These are phyloP conservation scores for Gossypium longicalyx DNA, from an alignment of 345 rosid genomes.

Conservation along the genomic window DNA sequence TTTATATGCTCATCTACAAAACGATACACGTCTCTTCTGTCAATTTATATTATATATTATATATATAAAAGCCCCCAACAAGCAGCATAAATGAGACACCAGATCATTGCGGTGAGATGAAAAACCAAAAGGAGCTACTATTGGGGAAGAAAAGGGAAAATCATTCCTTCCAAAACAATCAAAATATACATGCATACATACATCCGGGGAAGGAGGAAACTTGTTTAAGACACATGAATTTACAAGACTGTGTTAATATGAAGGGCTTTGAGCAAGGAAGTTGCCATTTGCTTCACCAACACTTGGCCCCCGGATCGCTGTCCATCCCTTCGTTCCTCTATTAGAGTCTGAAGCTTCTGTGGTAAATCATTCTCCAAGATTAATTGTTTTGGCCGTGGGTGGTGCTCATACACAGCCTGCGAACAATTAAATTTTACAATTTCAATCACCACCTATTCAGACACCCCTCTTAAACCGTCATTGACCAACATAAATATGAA, in stretches of 20 bases:
- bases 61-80: background rate
- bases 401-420: constrained; percentile 98
- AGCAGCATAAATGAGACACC: background rate
- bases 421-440: background rate
- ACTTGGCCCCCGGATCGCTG: constrained; percentile 97
- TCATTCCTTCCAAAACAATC: constrained; percentile 14
- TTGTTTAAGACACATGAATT: constrained; percentile 17
- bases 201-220: background rate
- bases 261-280: constrained; percentile 90
- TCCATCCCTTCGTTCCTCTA: constrained; percentile 95
- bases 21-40: background rate
- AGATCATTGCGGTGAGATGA: background rate
- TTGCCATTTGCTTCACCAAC: constrained; percentile 95
- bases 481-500: no score
- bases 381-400: constrained; percentile 92
- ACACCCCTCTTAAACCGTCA: background rate
- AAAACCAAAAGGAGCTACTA: background rate
- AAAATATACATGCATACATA: constrained; percentile 17
- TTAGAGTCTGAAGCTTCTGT: constrained; percentile 72
- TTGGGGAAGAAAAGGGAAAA: background rate
- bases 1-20: background rate
- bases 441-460: background rate
- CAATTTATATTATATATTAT: background rate
- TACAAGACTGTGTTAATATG: constrained; percentile 87
- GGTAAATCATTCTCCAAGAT: constrained; percentile 95